Conservation (phyloP, 768 basidiomycete species). For the Albatrellus ellisii region DNA sequence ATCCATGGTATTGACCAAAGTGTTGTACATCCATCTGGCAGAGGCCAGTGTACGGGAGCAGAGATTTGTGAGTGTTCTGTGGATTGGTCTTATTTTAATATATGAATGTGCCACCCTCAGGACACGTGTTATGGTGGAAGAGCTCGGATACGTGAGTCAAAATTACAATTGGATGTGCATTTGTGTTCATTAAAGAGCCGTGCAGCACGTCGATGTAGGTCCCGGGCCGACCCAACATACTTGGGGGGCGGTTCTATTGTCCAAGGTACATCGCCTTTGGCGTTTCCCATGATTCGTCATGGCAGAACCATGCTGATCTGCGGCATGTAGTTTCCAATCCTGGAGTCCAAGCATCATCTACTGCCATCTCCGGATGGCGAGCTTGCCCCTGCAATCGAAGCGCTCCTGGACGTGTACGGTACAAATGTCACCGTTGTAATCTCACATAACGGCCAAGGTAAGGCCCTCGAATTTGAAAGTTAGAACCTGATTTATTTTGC, state of each 20-base stretch:
- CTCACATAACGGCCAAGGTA: slow-evolving; percentile 86
- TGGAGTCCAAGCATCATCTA: slow-evolving; percentile 75
- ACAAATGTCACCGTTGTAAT: slow-evolving; percentile 74
- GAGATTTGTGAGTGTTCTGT: slow-evolving; percentile 51
- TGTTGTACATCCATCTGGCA: slow-evolving; percentile 17
- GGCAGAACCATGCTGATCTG: slow-evolving; percentile 1
- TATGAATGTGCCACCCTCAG: slow-evolving; percentile 23
- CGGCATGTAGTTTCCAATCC: slow-evolving; percentile 64
- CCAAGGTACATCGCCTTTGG: slow-evolving; percentile 37
- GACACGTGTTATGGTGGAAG: slow-evolving; percentile 63
- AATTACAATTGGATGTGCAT: no score
- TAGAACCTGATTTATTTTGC: not conserved
- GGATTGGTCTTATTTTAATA: not conserved
- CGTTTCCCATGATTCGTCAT: not conserved
- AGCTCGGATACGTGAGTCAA: slow-evolving; percentile 62
- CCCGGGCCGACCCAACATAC: slow-evolving; percentile 84
- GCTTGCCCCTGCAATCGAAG: slow-evolving; percentile 83
- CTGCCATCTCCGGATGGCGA: slow-evolving; percentile 80
- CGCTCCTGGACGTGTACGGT: slow-evolving; percentile 68
- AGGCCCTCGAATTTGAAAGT: slow-evolving; percentile 1
- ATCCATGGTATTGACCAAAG: not conserved
- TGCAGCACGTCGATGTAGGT: slow-evolving; percentile 75
- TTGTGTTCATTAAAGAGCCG: not conserved
- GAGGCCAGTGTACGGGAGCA: slow-evolving; percentile 69
- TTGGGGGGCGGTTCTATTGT: slow-evolving; percentile 76